Percentiles rank a stretch among this genome's conserved stretches.
phyloP scores from a whole-genome alignment of 176 grass and related monocot genomes.

The Triticum timopheevii region DNA sequence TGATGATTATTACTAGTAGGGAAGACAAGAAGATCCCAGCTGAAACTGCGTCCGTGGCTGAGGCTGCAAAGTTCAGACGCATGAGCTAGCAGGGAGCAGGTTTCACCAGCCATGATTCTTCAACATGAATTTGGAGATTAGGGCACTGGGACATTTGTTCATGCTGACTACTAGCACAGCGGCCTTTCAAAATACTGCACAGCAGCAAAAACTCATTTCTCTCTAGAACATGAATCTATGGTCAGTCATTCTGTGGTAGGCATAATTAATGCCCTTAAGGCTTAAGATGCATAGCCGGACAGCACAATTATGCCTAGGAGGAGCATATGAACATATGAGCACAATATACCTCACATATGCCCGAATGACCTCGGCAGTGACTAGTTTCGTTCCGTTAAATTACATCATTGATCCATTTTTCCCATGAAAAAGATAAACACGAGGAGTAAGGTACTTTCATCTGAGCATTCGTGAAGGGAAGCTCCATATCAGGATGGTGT shows the following conservation, averaged over 20 bases:
- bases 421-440: slow-evolving; percentile 4
- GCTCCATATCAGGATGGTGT: slow-evolving; percentile 50
- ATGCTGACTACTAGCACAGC: slow-evolving; percentile 38
- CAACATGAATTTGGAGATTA: slow-evolving; percentile 39
- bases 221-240: no score
- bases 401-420: background rate
- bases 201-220: background rate
- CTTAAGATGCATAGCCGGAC: no score
- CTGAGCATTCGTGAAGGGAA: slow-evolving; percentile 37
- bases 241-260: background rate
- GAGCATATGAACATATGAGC: background rate
- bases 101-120: slow-evolving; percentile 36
- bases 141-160: slow-evolving; percentile 38
- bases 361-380: background rate
- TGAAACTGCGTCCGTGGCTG: slow-evolving; percentile 45
- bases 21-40: slow-evolving; percentile 37
- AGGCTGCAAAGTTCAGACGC: slow-evolving; percentile 46
- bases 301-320: no score
- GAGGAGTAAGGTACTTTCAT: background rate
- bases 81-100: slow-evolving; percentile 42
- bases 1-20: background rate
- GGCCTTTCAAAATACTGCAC: background rate
- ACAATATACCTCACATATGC: slow-evolving; percentile 20
- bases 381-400: background rate
- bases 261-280: no score